Evolutionary conservation across 192 early-diverging fungal species (phyloP).

Genomic region (Backusella liffmaniae): DNA sequence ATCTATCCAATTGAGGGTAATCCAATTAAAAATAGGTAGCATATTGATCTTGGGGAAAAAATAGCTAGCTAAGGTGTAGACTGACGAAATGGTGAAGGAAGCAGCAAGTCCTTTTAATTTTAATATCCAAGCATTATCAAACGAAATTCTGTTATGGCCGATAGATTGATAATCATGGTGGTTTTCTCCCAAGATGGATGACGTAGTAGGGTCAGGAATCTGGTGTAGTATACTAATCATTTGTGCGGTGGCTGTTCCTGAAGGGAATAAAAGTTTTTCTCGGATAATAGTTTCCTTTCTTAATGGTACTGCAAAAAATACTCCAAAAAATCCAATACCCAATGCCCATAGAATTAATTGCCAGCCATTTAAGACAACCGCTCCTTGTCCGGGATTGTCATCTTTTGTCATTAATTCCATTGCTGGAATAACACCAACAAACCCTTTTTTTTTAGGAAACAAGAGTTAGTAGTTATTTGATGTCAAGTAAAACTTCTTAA

Average conservation of each 20-base stretch:
- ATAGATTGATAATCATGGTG: not conserved
- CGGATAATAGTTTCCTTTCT: conserved; percentile 75
- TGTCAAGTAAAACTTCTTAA: not conserved
- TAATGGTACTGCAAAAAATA: conserved; percentile 84
- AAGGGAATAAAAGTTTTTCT: conserved; percentile 83
- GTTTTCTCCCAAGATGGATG: not conserved
- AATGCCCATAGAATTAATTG: conserved; percentile 71
- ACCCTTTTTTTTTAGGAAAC: conserved; percentile 42
- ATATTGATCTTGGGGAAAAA: conserved; percentile 55
- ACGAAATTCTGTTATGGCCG: not conserved
- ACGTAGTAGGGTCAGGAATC: conserved; percentile 42
- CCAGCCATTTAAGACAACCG: conserved; percentile 45
- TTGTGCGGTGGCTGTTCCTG: conserved; percentile 84
- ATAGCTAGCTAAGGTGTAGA: conserved; percentile 64
- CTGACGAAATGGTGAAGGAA: conserved; percentile 61
- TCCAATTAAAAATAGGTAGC: conserved; percentile 59
- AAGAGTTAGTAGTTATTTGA: not conserved
- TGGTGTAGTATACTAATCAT: conserved; percentile 77
- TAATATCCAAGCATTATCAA: conserved; percentile 57
- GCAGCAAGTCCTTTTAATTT: conserved; percentile 55
- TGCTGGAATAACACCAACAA: conserved; percentile 82
- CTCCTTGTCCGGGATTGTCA: conserved; percentile 51
- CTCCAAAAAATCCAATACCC: conserved; percentile 83
- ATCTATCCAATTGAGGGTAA: conserved; percentile 45
- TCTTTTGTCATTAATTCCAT: conserved; percentile 62